Base-by-base conservation (phyloP, 2,329 filamentous ascomycete genomes). In the Talaromyces piceae region DNA sequence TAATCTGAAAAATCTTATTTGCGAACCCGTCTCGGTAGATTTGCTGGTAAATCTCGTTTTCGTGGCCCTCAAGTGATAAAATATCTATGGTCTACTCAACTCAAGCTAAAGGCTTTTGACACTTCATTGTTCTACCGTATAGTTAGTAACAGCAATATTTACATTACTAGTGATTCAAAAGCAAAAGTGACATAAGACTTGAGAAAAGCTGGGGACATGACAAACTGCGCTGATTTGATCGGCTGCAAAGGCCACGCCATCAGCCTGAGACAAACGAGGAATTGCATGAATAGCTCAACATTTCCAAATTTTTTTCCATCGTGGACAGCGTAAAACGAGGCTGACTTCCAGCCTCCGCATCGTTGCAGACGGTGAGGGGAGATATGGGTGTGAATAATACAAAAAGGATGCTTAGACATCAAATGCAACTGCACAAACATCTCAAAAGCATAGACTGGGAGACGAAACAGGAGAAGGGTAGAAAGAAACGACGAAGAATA, bases 351-450 rank as follows among this genome's bases (percentile, higher is more conserved):
- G 50, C 28, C 45, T 45, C 50, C 44, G 26, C 43, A 52, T 48
- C 39, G 39, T 20, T 20, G 16, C 50, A 48, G 48, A 41, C 33
- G 28, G 45, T 52, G 50, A 52, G 50, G 44, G 50, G 50, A 52
- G 50, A 52, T 52, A 49, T 45, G 48, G 45, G 41, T 48, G 41
- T 45, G 47, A 52, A 48, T 52, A 49, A 41, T 23, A 41, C 20
- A 51, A 26, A 37, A 52, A 52, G 31, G 11, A 16, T 43, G 39
- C 20, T 22, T 6, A 18, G 39, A 41, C 33, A 12, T 45, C 33
- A 8, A 41, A 49, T 41, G 41, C 45, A 39, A 45, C 26, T 45
- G 20, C 51, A 47, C 47, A 26, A 41, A 43, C 51, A 53, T 47
- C 47, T 47, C 51, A 50, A 27, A 44, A 50, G 43, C 30, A 46